These are phyloP conservation scores for Candida palmyrensis DNA, from an alignment of 805 yeast genomes.

Conservation along the genomic window DNA sequence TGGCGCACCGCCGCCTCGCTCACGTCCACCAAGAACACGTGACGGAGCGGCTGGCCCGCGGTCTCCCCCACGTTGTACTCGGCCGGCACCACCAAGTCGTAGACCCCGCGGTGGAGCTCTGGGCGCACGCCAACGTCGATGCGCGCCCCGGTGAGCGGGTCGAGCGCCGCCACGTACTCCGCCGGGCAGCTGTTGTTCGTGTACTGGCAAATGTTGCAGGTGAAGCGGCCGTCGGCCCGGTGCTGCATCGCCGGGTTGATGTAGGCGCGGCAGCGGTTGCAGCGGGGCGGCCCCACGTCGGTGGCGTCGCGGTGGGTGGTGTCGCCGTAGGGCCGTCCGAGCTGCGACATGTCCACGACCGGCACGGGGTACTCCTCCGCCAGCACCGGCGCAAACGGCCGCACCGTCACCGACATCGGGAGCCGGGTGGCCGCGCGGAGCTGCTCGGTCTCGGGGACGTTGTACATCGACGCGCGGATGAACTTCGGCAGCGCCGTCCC, in stretches of 20 bases:
- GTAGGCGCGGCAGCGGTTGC: constrained; percentile 88
- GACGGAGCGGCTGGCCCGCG: constrained; percentile 49
- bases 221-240: constrained; percentile 55
- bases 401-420: constrained; percentile 75
- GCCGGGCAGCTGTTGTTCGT: constrained; percentile 59
- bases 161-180: constrained; percentile 62
- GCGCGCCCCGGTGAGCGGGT: constrained; percentile 51
- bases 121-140: constrained; percentile 62
- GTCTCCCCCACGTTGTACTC: constrained; percentile 55
- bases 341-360: constrained; percentile 51
- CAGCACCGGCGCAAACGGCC: constrained; percentile 74
- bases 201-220: constrained; percentile 85
- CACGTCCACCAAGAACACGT: constrained; percentile 71
- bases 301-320: constrained; percentile 16
- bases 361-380: constrained; percentile 58
- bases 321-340: constrained; percentile 18
- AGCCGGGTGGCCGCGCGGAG: constrained; percentile 64
- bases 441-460: constrained; percentile 70
- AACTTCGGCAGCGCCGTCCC: constrained; percentile 80
- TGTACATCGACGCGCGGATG: constrained; percentile 74
- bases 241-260: constrained; percentile 79
- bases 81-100: constrained; percentile 75
- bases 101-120: constrained; percentile 77
- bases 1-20: constrained; percentile 53
- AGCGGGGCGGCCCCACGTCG: constrained; percentile 72